These are phyloP conservation scores for Apiospora aurea DNA, from an alignment of 2,329 filamentous ascomycete genomes.

Conservation along the genomic window DNA sequence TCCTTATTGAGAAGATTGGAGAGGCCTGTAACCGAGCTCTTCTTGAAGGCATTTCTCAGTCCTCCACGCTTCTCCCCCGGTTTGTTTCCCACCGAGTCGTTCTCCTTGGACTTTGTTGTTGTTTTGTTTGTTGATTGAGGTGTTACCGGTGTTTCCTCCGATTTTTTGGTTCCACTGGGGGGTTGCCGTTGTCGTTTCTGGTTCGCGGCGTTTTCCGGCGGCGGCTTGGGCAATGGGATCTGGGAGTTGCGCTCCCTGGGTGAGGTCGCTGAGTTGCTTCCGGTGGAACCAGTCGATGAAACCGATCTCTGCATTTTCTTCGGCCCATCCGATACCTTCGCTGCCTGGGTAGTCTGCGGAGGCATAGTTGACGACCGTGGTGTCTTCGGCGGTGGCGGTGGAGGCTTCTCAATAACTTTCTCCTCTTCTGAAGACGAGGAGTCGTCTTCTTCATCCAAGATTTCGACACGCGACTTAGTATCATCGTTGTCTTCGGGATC, in stretches of 20 bases:
- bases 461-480: constrained; percentile 35
- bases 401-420: constrained; percentile 16
- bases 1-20: constrained; percentile 60
- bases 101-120: constrained; percentile 41
- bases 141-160: constrained; percentile 35
- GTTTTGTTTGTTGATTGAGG: constrained; percentile 36
- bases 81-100: constrained; percentile 36
- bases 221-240: constrained; percentile 34
- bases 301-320: constrained; percentile 26
- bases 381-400: constrained; percentile 36
- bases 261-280: constrained; percentile 29
- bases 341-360: constrained; percentile 32
- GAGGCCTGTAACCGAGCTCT: constrained; percentile 54
- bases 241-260: constrained; percentile 35
- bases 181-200: constrained; percentile 55
- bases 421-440: constrained; percentile 19
- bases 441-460: constrained; percentile 34
- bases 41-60: constrained; percentile 60
- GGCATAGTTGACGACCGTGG: constrained; percentile 30
- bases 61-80: constrained; percentile 52
- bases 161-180: constrained; percentile 33
- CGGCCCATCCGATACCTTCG: constrained; percentile 15
- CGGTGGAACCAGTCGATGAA: constrained; percentile 30
- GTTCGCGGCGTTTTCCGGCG: constrained; percentile 49
- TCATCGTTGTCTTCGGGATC: constrained; percentile 39